Base-by-base conservation (phyloP, 257 asterid species). In the Solanum bulbocastanum region DNA sequence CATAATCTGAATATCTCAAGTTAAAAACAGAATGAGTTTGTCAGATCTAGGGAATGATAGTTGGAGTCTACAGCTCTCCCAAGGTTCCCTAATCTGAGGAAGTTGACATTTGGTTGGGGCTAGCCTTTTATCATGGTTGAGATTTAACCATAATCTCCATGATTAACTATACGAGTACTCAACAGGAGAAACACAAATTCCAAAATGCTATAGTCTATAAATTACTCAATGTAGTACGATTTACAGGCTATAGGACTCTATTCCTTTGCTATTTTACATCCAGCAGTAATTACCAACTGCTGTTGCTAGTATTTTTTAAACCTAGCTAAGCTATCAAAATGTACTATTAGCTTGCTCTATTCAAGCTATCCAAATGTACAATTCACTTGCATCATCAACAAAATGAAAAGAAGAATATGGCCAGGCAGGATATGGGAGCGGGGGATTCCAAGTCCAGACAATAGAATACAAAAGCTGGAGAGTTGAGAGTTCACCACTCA, bases 401-500 rank as follows among this genome's bases (percentile, higher is more conserved):
- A 79, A 44, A 79, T 15, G 39, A 20, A 44, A 79, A 27, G 40
- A 27, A 79, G 9, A 8, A 79, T 44, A 46, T 18, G 65, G 37
- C 66, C 40, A 37, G n/a, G 52, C 32, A 22, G 18, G 78, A 23
- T 35, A 72, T 5, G 81, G 46, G 44, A 33, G 7, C 5, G 49
- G 52, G 83, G 83, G 32, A 36, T 74, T 37, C 83, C 7, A 16
- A 27, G n/a, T 79, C 85, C 85, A 79, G 65, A 79, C 22, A 42
- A 76, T 32, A 44, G 66, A 44, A 44, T 27, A 79, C 85, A 79
- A 79, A 37, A 44, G 32, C 33, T 44, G 85, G 66, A 25, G 65
- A 13, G 56, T 37, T 39, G 32, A 75, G 56, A 6, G 18, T 20
- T 6, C 58, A 92, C 93, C 91, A 88, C 87, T 85, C 85, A 89